These are phyloP conservation scores for Fusarium chaquense DNA, from an alignment of 2,329 filamentous ascomycete genomes.

Conservation along the genomic window DNA sequence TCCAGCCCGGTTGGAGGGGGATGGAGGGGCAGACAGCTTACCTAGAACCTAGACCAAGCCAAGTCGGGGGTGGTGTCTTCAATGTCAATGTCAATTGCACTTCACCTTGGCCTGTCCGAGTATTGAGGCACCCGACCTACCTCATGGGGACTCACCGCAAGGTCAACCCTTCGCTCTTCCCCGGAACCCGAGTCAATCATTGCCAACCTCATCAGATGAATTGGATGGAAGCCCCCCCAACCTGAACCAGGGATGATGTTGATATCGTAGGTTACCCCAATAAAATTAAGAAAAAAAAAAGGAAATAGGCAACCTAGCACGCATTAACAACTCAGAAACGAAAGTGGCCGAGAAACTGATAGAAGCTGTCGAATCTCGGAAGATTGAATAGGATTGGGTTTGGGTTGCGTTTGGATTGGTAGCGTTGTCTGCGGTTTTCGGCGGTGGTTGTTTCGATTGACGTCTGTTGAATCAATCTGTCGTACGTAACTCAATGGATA, in stretches of 20 bases:
- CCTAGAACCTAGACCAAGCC: constrained; percentile 13
- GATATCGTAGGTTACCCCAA: constrained; percentile 13
- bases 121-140: constrained; percentile 8
- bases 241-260: constrained; percentile 21
- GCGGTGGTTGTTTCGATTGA: constrained; percentile 29
- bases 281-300: constrained; percentile 2
- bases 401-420: constrained; percentile 11
- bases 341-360: constrained; percentile 22
- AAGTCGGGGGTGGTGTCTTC: constrained; percentile 38
- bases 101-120: constrained; percentile 25
- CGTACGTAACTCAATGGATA: constrained; percentile 39
- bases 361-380: constrained; percentile 13
- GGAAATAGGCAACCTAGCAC: neutral
- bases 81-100: constrained; percentile 4
- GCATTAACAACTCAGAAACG: constrained; percentile 4
- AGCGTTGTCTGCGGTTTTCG: constrained; percentile 42
- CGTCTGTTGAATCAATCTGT: constrained; percentile 28
- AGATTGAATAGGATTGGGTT: constrained; percentile 27
- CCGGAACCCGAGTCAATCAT: constrained; percentile 39
- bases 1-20: constrained; percentile 20
- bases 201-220: constrained; percentile 32
- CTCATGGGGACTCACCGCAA: constrained; percentile 33
- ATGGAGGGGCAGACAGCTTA: constrained; percentile 29
- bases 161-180: constrained; percentile 26
- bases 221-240: neutral